Conservation (phyloP, 371 early-diverging fungal species). For the Umbelopsis sp. region DNA sequence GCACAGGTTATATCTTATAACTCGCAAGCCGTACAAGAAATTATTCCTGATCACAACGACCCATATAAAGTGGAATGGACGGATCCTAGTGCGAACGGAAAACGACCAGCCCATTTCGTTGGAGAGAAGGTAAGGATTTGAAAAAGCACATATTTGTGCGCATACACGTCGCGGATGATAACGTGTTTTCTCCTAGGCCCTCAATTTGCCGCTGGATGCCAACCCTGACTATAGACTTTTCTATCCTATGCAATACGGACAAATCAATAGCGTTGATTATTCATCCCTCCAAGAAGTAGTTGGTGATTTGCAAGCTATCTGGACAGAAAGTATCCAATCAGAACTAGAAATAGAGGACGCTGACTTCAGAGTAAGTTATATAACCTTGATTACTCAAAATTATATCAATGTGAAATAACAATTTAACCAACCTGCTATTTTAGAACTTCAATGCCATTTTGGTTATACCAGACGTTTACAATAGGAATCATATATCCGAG, state of each 20-base stretch:
- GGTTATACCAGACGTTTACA: conserved; percentile 80
- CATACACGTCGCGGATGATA: neutral
- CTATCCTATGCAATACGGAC: conserved; percentile 76
- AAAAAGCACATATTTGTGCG: neutral
- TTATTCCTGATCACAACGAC: conserved; percentile 87
- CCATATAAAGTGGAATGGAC: conserved; percentile 90
- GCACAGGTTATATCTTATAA: conserved; percentile 77
- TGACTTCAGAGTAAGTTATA: conserved; percentile 56
- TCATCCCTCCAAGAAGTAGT: conserved; percentile 62
- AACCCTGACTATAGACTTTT: conserved; percentile 45
- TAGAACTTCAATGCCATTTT: conserved; percentile 72
- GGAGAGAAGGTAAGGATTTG: conserved; percentile 60
- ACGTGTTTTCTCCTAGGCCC: conserved; percentile 28
- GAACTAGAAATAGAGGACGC: conserved; percentile 69
- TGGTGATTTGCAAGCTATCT: conserved; percentile 79
- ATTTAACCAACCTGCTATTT: neutral
- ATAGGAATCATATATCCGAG: conserved; percentile 63
- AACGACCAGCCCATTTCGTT: conserved; percentile 51
- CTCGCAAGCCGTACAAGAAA: conserved; percentile 62
- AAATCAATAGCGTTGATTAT: conserved; percentile 78
- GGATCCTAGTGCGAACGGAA: conserved; percentile 31
- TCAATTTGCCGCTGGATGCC: conserved; percentile 41
- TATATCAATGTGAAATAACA: neutral
- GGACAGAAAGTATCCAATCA: conserved; percentile 70
- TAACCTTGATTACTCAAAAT: neutral